These are phyloP conservation scores for Ophidiomyces ophidiicola DNA, from an alignment of 2,329 filamentous ascomycete species.

Conservation along the genomic window DNA sequence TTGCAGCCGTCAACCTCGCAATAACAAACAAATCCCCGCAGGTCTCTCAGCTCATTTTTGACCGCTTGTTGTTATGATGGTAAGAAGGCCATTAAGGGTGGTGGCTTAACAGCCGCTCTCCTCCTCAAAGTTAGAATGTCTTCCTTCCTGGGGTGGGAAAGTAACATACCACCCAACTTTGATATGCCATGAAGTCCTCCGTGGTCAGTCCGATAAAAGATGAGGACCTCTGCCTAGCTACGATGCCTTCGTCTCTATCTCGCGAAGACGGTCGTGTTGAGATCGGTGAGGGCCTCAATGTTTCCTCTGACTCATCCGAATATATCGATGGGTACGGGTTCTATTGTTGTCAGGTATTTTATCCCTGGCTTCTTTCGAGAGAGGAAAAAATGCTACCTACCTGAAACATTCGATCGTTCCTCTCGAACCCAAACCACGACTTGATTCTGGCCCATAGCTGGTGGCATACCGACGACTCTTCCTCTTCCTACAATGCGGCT, in stretches of 20 bases:
- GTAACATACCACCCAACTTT: constrained; percentile 8
- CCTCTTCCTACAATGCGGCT: neutral
- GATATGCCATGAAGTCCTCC: constrained; percentile 7
- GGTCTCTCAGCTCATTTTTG: no score
- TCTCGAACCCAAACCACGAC: neutral
- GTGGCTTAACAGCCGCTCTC: constrained; percentile 3
- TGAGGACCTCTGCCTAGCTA: neutral
- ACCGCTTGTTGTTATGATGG: no score
- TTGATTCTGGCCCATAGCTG: neutral
- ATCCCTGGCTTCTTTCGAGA: no score
- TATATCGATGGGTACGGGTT: neutral
- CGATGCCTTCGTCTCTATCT: neutral
- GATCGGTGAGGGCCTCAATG: neutral
- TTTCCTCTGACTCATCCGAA: neutral
- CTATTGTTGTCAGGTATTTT: no score
- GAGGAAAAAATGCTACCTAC: no score
- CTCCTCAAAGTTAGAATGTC: constrained; percentile 1
- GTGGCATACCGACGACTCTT: neutral
- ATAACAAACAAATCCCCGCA: no score
- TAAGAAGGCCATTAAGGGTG: no score
- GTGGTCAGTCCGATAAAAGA: constrained; percentile 1
- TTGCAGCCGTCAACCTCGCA: no score
- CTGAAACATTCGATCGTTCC: no score
- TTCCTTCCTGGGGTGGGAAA: neutral
- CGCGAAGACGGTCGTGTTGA: constrained; percentile 4